Percentiles rank a stretch among this genome's conserved stretches.
phyloP scores from a whole-genome alignment of 2,329 filamentous ascomycete species.

The Penicillium sp. region DNA sequence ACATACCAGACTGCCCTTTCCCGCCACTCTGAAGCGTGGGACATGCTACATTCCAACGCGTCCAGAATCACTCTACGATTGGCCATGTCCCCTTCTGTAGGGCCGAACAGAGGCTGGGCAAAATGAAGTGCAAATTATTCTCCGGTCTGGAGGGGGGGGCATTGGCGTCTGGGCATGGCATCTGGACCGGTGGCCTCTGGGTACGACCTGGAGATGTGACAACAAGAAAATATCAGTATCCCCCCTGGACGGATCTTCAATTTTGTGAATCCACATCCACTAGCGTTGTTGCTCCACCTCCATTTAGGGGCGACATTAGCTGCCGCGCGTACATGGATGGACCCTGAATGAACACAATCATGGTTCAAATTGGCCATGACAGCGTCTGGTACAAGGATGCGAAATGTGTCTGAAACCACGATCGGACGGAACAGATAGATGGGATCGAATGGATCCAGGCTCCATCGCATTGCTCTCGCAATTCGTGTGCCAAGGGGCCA shows the following conservation, averaged over 20 bases:
- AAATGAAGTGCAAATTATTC: conserved; percentile 14
- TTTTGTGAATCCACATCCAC: conserved; percentile 14
- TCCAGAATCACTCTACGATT: conserved; percentile 6
- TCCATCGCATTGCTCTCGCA: background rate
- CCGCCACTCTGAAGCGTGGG: conserved; percentile 25
- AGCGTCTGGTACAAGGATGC: background rate
- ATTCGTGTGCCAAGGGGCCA: background rate
- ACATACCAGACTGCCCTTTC: conserved; percentile 18
- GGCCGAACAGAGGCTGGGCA: conserved; percentile 19
- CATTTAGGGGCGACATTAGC: conserved; percentile 9
- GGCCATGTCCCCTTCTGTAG: background rate
- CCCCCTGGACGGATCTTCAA: conserved; percentile 23
- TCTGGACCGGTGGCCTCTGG: background rate
- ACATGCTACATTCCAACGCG: conserved; percentile 32
- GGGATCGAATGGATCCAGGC: conserved; percentile 2
- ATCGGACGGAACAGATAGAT: background rate
- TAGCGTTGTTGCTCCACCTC: conserved; percentile 6
- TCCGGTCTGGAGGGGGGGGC: conserved; percentile 13
- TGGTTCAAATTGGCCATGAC: background rate
- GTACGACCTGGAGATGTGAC: background rate
- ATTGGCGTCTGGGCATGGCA: background rate
- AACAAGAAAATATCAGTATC: background rate
- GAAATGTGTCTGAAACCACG: background rate
- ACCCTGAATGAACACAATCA: conserved; percentile 1
- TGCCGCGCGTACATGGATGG: conserved; percentile 16